Base-by-base conservation (phyloP, 2,329 filamentous ascomycete species). In the Pseudocercospora pini-densiflorae region DNA sequence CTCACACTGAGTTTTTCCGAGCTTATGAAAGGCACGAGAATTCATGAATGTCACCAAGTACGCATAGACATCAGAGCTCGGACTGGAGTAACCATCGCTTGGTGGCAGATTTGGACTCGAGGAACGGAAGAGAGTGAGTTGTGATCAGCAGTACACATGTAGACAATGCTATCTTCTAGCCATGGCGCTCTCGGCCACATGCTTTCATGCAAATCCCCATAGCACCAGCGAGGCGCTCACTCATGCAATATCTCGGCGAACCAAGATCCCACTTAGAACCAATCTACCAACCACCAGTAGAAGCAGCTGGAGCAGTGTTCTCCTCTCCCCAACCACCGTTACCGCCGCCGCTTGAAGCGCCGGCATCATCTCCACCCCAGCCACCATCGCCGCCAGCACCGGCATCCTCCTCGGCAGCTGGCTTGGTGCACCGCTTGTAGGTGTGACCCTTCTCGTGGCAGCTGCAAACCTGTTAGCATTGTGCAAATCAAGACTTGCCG, bases 391-490 rank as follows among this genome's bases (percentile, higher is more conserved):
- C 64, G 45, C 51, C 65, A 24, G 62, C 62, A 40, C 59, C 62
- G 51, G 60, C 55, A n/a, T 66, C 40, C 36, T 40, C 14, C 61
- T 24, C 59, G 31, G 62, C 53, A 33, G 63, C 64, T 12, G 69
- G 65, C 58, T 74, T 71, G 27, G 65, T 64, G 71, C 75, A 77
- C 21, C 73, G 67, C 63, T 71, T 72, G 67, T 69, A 73, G 6
- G 65, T 65, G 47, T 74, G 73, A 19, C 72, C 71, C 67, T 73
- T 74, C 64, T 75, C 68, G 27, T 74, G 64, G 70, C 84, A 85
- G 73, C 81, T 82, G 51, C 1, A 55, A 19, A 5, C 4, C 14
- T 55, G 51, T 55, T 16, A 55, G 51, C 27, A 29, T 19, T 12
- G 27, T n/a, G 3, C 10, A 16, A 8, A 29, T 29, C 2, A 12